phyloP scores from a whole-genome alignment of 352 stramenopile genomes.

The Phytophthora sansomeana region DNA sequence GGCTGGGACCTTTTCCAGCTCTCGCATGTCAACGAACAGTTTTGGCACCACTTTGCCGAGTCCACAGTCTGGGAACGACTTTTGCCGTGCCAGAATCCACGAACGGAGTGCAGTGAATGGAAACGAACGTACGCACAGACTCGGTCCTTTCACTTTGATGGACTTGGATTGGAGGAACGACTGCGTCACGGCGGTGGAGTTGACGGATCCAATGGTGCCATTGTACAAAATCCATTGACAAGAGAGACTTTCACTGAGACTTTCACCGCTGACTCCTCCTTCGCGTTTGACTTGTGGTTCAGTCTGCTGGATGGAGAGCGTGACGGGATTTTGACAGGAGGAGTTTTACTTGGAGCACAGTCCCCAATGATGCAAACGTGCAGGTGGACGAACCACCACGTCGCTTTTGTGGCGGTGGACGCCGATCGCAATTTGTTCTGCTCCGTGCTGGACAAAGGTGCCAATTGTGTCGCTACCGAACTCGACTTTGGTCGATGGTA shows the following conservation, averaged over 20 bases:
- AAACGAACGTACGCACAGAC: slow-evolving; percentile 9
- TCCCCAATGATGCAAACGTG: too few species aligned
- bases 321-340: too few species aligned
- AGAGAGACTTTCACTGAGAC: not conserved
- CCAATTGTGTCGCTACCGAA: too few species aligned
- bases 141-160: slow-evolving; percentile 19
- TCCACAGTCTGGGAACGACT: slow-evolving; percentile 2
- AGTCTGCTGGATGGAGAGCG: slow-evolving; percentile 23
- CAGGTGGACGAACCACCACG: too few species aligned
- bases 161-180: slow-evolving; percentile 14
- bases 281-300: slow-evolving; percentile 16
- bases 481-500: too few species aligned
- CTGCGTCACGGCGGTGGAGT: slow-evolving; percentile 8
- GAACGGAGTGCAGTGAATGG: too few species aligned
- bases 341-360: slow-evolving; percentile 17
- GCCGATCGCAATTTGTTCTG: too few species aligned
- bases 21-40: slow-evolving; percentile 1
- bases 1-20: slow-evolving; percentile 18
- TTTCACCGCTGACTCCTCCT: slow-evolving; percentile 4
- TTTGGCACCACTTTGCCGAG: slow-evolving; percentile 5
- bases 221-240: slow-evolving; percentile 6
- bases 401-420: too few species aligned
- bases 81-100: not conserved
- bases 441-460: too few species aligned
- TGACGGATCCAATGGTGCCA: too few species aligned